Conservation (phyloP, 208 protist genomes). For the Leishmania aethiopica region DNA sequence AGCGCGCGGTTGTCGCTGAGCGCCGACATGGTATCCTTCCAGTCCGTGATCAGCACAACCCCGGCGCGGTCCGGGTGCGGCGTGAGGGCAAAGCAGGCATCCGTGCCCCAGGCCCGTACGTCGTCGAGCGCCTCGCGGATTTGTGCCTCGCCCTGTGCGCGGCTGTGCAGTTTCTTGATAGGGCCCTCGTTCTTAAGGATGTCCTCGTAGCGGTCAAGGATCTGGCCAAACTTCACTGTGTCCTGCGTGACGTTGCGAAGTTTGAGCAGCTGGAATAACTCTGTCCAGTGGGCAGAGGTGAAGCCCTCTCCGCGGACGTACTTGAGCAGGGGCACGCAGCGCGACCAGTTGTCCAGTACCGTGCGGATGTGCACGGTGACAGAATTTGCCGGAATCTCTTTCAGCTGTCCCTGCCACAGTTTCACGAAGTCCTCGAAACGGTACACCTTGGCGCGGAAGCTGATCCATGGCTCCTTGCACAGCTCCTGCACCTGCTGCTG, state of each 20-base stretch:
- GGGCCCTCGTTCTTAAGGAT: slow-evolving; percentile 79
- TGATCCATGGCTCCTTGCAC: slow-evolving; percentile 92
- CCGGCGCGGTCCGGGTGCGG: slow-evolving; percentile 74
- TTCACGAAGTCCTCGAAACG: slow-evolving; percentile 96
- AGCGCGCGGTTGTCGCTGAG: slow-evolving; percentile 97
- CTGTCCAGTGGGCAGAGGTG: slow-evolving; percentile 94
- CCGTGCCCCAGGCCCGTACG: slow-evolving; percentile 91
- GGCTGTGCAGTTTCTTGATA: slow-evolving; percentile 94
- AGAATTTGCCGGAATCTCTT: slow-evolving; percentile 71
- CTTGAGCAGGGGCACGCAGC: slow-evolving; percentile 89
- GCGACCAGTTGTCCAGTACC: slow-evolving; percentile 85
- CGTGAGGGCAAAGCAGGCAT: slow-evolving; percentile 85
- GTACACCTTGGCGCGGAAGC: slow-evolving; percentile 92
- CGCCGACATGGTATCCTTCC: slow-evolving; percentile 95
- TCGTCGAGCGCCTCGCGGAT: slow-evolving; percentile 97
- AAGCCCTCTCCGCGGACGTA: slow-evolving; percentile 96
- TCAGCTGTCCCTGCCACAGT: slow-evolving; percentile 91
- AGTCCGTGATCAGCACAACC: slow-evolving; percentile 96
- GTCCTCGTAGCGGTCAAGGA: slow-evolving; percentile 78
- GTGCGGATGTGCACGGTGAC: slow-evolving; percentile 90
- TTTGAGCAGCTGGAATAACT: slow-evolving; percentile 91
- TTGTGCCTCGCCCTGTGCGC: slow-evolving; percentile 96
- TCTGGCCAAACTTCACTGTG: slow-evolving; percentile 91
- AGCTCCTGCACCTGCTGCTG: slow-evolving; percentile 82
- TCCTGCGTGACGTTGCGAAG: slow-evolving; percentile 85